Evolutionary conservation across 2,329 filamentous ascomycete species (phyloP).

Genomic region (Cercospora citrullina): DNA sequence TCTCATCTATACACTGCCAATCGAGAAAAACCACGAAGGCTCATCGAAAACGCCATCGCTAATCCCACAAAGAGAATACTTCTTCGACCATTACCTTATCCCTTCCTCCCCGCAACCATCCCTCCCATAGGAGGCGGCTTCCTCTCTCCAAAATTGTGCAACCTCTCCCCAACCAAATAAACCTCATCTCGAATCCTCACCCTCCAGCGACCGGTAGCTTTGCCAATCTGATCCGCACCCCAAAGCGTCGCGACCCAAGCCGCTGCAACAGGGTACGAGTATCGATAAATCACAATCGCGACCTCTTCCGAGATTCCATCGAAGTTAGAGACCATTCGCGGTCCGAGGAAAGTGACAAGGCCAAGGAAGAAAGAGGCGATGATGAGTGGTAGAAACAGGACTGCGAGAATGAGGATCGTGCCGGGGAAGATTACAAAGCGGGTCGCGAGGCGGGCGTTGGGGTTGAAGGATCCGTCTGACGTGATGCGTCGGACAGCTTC

Average conservation of each 20-base stretch:
- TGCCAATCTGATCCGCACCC: conserved; percentile 40
- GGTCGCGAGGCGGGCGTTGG: conserved; percentile 76
- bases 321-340: conserved; percentile 9
- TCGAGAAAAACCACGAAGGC: not conserved
- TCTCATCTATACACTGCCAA: not conserved
- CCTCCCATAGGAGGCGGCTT: conserved; percentile 37
- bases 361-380: conserved; percentile 56
- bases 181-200: conserved; percentile 87
- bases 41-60: conserved; percentile 12
- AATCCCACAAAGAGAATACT: conserved; percentile 5
- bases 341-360: conserved; percentile 10
- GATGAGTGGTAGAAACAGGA: conserved; percentile 65
- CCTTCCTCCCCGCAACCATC: conserved; percentile 36
- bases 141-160: conserved; percentile 87
- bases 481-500: conserved; percentile 71
- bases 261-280: conserved; percentile 67
- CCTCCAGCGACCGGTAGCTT: conserved; percentile 73
- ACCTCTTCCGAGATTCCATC: conserved; percentile 1
- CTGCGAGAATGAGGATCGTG: conserved; percentile 59
- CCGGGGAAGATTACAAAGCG: conserved; percentile 83
- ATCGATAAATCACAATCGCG: conserved; percentile 55
- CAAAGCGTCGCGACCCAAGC: conserved; percentile 17
- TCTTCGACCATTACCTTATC: conserved; percentile 15
- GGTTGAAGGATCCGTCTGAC: conserved; percentile 70
- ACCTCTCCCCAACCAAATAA: conserved; percentile 87